Evolutionary conservation across 2,329 filamentous ascomycete species (phyloP).

Genomic region (Phialocephala subalpina): DNA sequence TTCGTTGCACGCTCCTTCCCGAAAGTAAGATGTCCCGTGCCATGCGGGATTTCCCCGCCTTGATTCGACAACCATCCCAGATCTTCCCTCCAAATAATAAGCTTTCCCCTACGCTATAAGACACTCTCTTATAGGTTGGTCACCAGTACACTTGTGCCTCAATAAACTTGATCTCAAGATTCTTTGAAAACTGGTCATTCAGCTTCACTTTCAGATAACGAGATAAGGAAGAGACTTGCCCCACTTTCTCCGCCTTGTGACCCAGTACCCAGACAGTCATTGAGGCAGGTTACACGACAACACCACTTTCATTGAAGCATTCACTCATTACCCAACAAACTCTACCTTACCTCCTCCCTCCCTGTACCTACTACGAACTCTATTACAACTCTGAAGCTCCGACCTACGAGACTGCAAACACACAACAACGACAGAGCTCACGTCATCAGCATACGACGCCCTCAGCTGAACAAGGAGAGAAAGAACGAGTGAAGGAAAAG

Average conservation of each 20-base stretch:
- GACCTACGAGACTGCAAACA: not conserved
- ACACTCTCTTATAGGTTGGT: not conserved
- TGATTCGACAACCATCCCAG: slow-evolving; percentile 1
- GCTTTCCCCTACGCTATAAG: not conserved
- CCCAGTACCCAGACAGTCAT: not conserved
- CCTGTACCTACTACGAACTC: not conserved
- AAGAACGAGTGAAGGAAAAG: slow-evolving; percentile 7
- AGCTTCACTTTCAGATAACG: slow-evolving; percentile 5
- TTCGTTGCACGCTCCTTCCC: not conserved
- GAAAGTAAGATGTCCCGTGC: not conserved
- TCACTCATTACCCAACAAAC: too few relatives aligned
- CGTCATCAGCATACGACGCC: not conserved
- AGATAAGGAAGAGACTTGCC: slow-evolving; percentile 1
- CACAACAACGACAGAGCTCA: not conserved
- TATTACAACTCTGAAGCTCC: not conserved
- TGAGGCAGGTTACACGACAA: not conserved
- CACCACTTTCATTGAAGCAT: not conserved
- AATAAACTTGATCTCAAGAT: slow-evolving; percentile 4
- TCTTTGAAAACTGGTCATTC: not conserved
- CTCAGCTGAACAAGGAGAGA: not conserved
- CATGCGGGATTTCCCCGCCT: not conserved
- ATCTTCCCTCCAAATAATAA: not conserved
- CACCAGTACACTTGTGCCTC: not conserved
- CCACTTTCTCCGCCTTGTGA: slow-evolving; percentile 9
- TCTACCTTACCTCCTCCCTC: too few relatives aligned